Evolutionary conservation across 2,329 filamentous ascomycete species (phyloP).

Genomic region (Geosmithia putterillii): DNA sequence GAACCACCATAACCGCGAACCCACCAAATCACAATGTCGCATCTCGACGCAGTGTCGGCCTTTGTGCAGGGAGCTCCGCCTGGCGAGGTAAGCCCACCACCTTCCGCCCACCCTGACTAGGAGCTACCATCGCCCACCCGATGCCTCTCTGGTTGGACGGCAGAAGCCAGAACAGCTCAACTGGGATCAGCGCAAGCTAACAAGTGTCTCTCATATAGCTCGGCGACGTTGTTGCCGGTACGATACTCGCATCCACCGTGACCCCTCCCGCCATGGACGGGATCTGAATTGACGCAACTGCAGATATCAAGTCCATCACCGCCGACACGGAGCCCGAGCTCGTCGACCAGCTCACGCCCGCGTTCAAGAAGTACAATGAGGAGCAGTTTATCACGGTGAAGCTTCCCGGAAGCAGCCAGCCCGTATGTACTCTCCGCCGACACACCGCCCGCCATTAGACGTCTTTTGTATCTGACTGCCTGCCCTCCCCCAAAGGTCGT

Average conservation of each 20-base stretch:
- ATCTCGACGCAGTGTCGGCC: slow-evolving; percentile 47
- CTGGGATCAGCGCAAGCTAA: slow-evolving; percentile 6
- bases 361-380: slow-evolving; percentile 93
- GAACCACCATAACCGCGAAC: no score
- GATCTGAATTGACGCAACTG: slow-evolving; percentile 9
- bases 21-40: slow-evolving; percentile 16
- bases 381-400: slow-evolving; percentile 83
- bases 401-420: slow-evolving; percentile 71
- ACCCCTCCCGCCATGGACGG: neutral
- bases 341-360: slow-evolving; percentile 61
- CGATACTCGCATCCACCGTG: slow-evolving; percentile 6
- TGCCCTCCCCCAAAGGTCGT: slow-evolving; percentile 39
- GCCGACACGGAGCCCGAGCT: slow-evolving; percentile 50
- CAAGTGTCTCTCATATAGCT: slow-evolving; percentile 39
- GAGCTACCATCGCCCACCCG: neutral
- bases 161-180: neutral
- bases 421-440: slow-evolving; percentile 7
- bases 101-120: no score
- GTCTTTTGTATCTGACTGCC: neutral
- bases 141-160: neutral
- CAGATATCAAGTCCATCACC: slow-evolving; percentile 85
- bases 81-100: slow-evolving; percentile 62
- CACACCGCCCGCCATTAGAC: neutral
- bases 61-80: slow-evolving; percentile 93
- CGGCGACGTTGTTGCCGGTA: slow-evolving; percentile 79